Conservation (phyloP, 2,329 filamentous ascomycete species). For the Corinectria fuckeliana region DNA sequence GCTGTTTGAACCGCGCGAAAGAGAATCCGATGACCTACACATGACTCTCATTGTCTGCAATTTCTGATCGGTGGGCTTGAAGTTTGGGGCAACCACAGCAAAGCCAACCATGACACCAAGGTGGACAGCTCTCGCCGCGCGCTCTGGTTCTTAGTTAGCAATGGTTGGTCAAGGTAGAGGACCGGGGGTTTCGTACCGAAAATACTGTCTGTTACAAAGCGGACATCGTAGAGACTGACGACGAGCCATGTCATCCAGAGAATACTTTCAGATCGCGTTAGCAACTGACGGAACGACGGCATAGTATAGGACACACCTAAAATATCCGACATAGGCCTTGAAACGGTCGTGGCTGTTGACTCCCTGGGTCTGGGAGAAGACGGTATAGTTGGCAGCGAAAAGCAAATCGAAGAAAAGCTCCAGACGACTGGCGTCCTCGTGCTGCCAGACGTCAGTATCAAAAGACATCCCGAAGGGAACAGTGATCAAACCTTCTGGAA, state of each 20-base stretch:
- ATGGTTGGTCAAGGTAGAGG: background rate
- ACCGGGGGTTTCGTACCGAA: slow-evolving; percentile 49
- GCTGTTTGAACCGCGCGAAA: background rate
- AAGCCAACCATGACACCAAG: slow-evolving; percentile 71
- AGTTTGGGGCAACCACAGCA: slow-evolving; percentile 62
- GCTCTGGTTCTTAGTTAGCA: slow-evolving; percentile 44
- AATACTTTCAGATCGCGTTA: slow-evolving; percentile 46
- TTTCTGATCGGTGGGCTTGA: slow-evolving; percentile 48
- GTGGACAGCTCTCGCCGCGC: slow-evolving; percentile 63
- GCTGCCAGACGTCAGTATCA: slow-evolving; percentile 24
- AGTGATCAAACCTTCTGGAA: slow-evolving; percentile 34
- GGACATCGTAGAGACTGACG: slow-evolving; percentile 68
- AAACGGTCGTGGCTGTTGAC: slow-evolving; percentile 43
- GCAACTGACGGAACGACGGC: background rate
- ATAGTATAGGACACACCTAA: slow-evolving; percentile 33
- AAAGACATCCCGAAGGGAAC: background rate
- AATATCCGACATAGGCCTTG: slow-evolving; percentile 46
- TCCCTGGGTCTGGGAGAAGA: slow-evolving; percentile 53
- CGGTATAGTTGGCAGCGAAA: slow-evolving; percentile 66
- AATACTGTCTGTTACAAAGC: slow-evolving; percentile 68
- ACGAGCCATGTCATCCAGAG: slow-evolving; percentile 75
- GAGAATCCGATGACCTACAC: slow-evolving; percentile 39
- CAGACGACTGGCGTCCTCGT: slow-evolving; percentile 45
- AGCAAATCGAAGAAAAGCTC: slow-evolving; percentile 50
- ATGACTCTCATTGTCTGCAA: slow-evolving; percentile 47